A percentile compares a stretch with the other conserved stretches of the same genome.
Evolutionary conservation across 441 rosid genomes (phyloP).

Genomic region (Syzygium malaccense): DNA sequence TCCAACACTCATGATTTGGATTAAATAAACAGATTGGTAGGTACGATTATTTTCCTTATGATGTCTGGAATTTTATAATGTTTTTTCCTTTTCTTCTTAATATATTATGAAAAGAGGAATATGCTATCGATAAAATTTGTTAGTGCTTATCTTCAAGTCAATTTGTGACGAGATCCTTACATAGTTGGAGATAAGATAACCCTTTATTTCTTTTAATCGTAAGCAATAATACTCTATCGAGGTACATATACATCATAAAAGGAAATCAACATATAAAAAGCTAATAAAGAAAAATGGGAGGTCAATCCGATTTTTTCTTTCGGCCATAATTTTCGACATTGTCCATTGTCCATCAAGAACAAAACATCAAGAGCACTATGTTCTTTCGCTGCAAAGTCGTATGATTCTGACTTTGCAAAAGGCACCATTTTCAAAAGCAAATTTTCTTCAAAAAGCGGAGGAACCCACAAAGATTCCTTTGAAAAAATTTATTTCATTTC

Average conservation of each 20-base stretch:
- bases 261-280: background rate
- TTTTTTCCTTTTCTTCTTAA: background rate
- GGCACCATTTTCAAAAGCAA: background rate
- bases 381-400: constrained; percentile 13
- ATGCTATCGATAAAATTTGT: background rate
- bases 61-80: background rate
- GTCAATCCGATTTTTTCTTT: background rate
- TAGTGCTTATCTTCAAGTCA: too few relatives aligned
- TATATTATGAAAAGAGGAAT: background rate
- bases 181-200: background rate
- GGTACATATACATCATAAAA: background rate
- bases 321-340: background rate
- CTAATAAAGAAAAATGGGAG: background rate
- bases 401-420: background rate
- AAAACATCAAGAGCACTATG: background rate
- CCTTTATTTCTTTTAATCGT: background rate
- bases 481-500: background rate
- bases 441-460: background rate
- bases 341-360: background rate
- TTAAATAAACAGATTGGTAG: background rate
- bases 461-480: background rate
- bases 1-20: background rate
- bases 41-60: background rate
- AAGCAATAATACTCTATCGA: background rate
- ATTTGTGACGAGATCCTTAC: background rate